phyloP scores from a whole-genome alignment of 805 yeast genomes.

The Kodamaea jinghongensis region DNA sequence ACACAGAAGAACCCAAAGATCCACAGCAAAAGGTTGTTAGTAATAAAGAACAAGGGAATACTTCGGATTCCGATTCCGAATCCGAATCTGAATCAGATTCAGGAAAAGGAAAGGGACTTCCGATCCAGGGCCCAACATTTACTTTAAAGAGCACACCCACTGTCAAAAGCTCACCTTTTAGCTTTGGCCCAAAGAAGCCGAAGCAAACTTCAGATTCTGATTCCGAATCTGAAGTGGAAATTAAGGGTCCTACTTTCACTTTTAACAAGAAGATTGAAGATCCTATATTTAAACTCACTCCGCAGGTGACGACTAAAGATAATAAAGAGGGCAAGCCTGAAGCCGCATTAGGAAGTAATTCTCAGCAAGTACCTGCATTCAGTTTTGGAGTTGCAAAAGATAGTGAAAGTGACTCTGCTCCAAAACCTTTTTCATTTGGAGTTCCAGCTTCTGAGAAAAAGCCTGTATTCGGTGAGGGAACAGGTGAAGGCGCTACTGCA shows the following conservation, averaged over 20 bases:
- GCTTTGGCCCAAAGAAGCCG: conserved; percentile 33
- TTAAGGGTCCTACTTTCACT: conserved; percentile 70
- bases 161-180: conserved; percentile 35
- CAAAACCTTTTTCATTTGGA: conserved; percentile 19
- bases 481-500: background rate
- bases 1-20: no score
- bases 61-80: conserved; percentile 14
- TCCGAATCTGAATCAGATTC: conserved; percentile 20
- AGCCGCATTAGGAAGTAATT: background rate
- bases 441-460: conserved; percentile 21
- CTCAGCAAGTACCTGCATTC: conserved; percentile 23
- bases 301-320: conserved; percentile 1
- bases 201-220: conserved; percentile 41
- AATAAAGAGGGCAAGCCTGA: conserved; percentile 1
- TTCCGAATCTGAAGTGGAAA: conserved; percentile 59
- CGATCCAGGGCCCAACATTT: conserved; percentile 38
- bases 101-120: no score
- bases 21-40: no score
- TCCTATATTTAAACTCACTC: conserved; percentile 25
- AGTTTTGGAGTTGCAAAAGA: conserved; percentile 28
- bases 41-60: background rate
- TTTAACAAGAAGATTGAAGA: conserved; percentile 38
- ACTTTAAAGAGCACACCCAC: conserved; percentile 25
- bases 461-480: conserved; percentile 15
- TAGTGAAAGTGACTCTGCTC: conserved; percentile 13